Conservation (phyloP, 371 early-diverging fungal species). For the Syncephalastrum monosporum region DNA sequence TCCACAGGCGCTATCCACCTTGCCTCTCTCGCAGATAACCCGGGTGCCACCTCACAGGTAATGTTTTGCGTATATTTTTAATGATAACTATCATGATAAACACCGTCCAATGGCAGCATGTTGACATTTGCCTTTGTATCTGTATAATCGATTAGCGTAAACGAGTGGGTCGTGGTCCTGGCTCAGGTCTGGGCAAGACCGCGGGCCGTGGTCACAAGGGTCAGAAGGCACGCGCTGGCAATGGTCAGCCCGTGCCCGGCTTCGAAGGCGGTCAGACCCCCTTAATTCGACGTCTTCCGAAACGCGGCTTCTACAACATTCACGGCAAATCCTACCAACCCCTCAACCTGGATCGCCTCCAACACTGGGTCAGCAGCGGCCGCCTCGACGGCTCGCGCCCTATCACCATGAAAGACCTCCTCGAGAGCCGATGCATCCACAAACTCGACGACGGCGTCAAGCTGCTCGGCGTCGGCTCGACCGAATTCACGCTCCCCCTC, state of each 20-base stretch:
- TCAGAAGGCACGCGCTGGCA: slow-evolving; percentile 83
- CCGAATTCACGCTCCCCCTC: slow-evolving; percentile 50
- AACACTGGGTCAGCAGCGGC: slow-evolving; percentile 88
- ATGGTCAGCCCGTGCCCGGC: slow-evolving; percentile 76
- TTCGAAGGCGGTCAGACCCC: slow-evolving; percentile 97
- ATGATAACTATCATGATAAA: not conserved
- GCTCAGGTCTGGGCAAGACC: slow-evolving; percentile 88
- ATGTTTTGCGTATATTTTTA: not conserved
- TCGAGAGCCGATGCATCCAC: slow-evolving; percentile 73
- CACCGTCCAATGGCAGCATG: no score
- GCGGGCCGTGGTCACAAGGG: slow-evolving; percentile 94
- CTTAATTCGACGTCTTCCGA: slow-evolving; percentile 81
- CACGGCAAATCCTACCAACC: slow-evolving; percentile 69
- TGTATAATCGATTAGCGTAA: slow-evolving; percentile 37
- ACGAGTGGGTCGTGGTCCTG: slow-evolving; percentile 84
- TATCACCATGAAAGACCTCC: slow-evolving; percentile 85
- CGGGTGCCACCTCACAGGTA: slow-evolving; percentile 50
- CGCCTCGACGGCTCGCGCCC: slow-evolving; percentile 79
- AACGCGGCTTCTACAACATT: slow-evolving; percentile 84
- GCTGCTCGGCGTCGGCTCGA: slow-evolving; percentile 72
- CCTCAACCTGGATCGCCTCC: slow-evolving; percentile 85
- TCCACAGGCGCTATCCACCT: slow-evolving; percentile 24
- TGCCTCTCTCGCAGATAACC: slow-evolving; percentile 45
- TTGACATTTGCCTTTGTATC: no score
- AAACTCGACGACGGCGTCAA: slow-evolving; percentile 87